Percentiles rank a stretch among this genome's conserved stretches.
These are phyloP conservation scores for Aaosphaeria arxii DNA, from an alignment of 2,329 filamentous ascomycete species.

Conservation along the genomic window DNA sequence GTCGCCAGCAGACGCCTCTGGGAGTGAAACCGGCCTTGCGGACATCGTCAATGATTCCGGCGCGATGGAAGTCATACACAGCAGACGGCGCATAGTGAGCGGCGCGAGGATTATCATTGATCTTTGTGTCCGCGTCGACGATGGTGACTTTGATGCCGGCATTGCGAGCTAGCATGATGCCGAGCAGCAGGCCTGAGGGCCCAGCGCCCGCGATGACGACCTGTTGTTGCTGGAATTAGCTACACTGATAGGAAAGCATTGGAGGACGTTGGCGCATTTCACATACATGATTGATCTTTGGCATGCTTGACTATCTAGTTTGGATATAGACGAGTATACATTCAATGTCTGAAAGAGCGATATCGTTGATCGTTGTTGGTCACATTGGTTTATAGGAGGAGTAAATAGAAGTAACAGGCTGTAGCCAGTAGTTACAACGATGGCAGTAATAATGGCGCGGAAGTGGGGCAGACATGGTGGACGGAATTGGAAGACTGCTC, in stretches of 20 bases:
- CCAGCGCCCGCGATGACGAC: slow-evolving; percentile 31
- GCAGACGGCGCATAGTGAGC: slow-evolving; percentile 61
- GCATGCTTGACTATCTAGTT: slow-evolving; percentile 14
- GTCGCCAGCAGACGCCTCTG: slow-evolving; percentile 45
- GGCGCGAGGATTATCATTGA: slow-evolving; percentile 61
- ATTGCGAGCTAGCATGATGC: slow-evolving; percentile 52
- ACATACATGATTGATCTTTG: slow-evolving; percentile 29
- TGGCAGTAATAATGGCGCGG: no score
- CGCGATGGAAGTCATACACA: slow-evolving; percentile 56
- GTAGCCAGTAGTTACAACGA: no score
- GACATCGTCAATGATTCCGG: slow-evolving; percentile 57
- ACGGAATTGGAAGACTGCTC: no score
- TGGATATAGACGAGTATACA: no score
- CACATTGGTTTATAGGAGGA: no score
- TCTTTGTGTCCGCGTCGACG: slow-evolving; percentile 53
- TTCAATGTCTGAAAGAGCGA: no score
- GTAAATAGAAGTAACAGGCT: no score
- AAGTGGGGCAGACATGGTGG: no score
- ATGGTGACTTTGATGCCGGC: slow-evolving; percentile 51
- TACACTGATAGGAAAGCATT: not conserved
- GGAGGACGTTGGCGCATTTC: not conserved
- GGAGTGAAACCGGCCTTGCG: slow-evolving; percentile 42
- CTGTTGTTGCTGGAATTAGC: slow-evolving; percentile 11
- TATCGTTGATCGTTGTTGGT: no score
- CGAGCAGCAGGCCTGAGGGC: slow-evolving; percentile 32